Conservation (phyloP, 2,329 filamentous ascomycete genomes). For the Penicillium fuscoglaucum region DNA sequence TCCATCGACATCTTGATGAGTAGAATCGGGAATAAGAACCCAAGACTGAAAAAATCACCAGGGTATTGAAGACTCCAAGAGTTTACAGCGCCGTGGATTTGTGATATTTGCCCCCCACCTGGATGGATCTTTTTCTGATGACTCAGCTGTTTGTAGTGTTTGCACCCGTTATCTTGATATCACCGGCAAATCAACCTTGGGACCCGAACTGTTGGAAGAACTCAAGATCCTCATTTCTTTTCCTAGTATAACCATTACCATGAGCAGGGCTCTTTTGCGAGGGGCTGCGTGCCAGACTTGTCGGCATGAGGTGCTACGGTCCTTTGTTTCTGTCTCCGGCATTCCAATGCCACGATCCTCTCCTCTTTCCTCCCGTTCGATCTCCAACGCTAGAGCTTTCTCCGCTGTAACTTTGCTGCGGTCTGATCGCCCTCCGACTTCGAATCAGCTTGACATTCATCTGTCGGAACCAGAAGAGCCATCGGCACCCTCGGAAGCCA, state of each 20-base stretch:
- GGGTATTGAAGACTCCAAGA: conserved; percentile 10
- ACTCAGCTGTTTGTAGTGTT: conserved; percentile 28
- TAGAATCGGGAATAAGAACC: conserved; percentile 1
- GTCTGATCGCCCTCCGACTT: conserved; percentile 27
- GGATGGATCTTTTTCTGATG: conserved; percentile 24
- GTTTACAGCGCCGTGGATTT: conserved; percentile 16
- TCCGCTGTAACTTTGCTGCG: conserved; percentile 23
- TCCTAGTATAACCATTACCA: conserved; percentile 18
- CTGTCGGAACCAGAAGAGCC: conserved; percentile 13
- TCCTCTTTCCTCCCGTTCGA: conserved; percentile 12
- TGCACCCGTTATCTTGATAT: conserved; percentile 20
- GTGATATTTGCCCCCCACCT: conserved; percentile 29
- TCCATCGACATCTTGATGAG: conserved; percentile 52
- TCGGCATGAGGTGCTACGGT: conserved; percentile 32
- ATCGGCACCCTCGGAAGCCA: conserved; percentile 1
- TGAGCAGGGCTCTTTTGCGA: conserved; percentile 37
- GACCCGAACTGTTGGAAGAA: neutral
- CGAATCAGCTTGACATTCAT: conserved; percentile 16
- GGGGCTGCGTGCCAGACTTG: conserved; percentile 33
- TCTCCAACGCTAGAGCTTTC: conserved; percentile 27
- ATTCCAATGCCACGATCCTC: conserved; percentile 25
- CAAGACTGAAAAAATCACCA: conserved; percentile 1
- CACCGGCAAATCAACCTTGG: conserved; percentile 1
- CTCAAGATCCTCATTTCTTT: neutral
- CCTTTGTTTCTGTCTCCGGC: conserved; percentile 31